Conservation (phyloP, 805 yeast species). For the Zygoascus bituminiphila region DNA sequence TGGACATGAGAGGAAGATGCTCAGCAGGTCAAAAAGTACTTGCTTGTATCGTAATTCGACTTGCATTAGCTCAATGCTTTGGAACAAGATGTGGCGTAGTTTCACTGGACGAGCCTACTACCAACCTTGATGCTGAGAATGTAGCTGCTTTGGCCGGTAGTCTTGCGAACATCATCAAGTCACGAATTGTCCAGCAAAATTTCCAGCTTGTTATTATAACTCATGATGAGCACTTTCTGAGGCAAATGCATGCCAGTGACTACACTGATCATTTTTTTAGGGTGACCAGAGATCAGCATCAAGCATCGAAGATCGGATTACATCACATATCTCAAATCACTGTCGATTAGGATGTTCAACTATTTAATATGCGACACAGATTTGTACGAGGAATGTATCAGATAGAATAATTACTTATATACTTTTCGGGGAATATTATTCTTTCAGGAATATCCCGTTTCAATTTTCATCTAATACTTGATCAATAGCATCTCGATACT, state of each 20-base stretch:
- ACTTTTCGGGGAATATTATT: too few species aligned
- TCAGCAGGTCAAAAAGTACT: slow-evolving; percentile 96
- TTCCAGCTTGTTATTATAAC: slow-evolving; percentile 94
- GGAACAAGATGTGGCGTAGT: slow-evolving; percentile 93
- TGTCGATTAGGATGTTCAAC: slow-evolving; percentile 1
- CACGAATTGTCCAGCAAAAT: slow-evolving; percentile 69
- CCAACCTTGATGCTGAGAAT: slow-evolving; percentile 85
- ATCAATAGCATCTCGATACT: slow-evolving; percentile 58
- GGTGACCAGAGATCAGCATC: slow-evolving; percentile 71
- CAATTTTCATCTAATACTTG: slow-evolving; percentile 13
- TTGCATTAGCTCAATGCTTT: slow-evolving; percentile 92
- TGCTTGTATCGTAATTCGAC: slow-evolving; percentile 82
- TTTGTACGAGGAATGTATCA: background rate
- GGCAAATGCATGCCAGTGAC: slow-evolving; percentile 73
- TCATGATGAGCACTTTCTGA: slow-evolving; percentile 87
- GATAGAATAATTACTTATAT: too few species aligned
- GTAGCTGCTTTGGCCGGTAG: slow-evolving; percentile 81
- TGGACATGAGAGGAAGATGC: slow-evolving; percentile 97
- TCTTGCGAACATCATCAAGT: slow-evolving; percentile 61
- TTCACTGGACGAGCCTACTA: slow-evolving; percentile 96
- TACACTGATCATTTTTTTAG: slow-evolving; percentile 84
- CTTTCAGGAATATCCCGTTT: too few species aligned
- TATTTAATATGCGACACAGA: background rate
- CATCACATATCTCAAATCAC: slow-evolving; percentile 23
- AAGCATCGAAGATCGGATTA: slow-evolving; percentile 67